Base-by-base conservation (phyloP, 2,329 filamentous ascomycete genomes). In the Diaporthe vaccinii region DNA sequence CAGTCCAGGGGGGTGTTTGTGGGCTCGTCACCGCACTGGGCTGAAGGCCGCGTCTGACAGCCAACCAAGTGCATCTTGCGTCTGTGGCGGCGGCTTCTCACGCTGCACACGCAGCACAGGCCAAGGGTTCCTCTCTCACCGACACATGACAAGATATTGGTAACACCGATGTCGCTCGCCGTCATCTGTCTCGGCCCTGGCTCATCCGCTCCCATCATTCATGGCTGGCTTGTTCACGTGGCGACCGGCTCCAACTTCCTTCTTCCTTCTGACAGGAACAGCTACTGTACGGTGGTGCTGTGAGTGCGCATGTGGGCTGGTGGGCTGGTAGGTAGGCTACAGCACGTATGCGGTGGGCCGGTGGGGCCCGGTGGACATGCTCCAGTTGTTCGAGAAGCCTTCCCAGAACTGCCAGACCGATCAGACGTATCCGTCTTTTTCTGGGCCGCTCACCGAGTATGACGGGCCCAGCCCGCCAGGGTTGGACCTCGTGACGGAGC, bases 101-200 rank as follows among this genome's bases (percentile, higher is more conserved):
- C 31, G 5, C 57, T 53, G 75, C 68, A 76, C 69, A 70, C 39
- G 5, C 49, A 53, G 75, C 68, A 76, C 69, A 70, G 75, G 49
- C 73, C 61, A 74, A 25, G 58, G 28, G 46, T 55, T 49, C 59
- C 15, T 28, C 25, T 17, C 31, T 76, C 75, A 76, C 75, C 75
- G 75, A 76, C 75, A 76, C n/a, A 75, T 69, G 59, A 55, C 34
- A 62, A 72, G 70, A 34, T 59, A 73, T 73, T 62, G 49, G 58
- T 73, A 36, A 73, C 58, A 73, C 71, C 59, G 58, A 53, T 68
- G 46, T 76, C 75, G 55, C 61, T 74, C 17, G 34, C 28, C 62
- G 65, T 76, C 57, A 58, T 59, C 39, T 55, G 58, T 73, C 58
- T 65, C 58, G 58, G 71, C 25, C 71, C 36, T 65, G 58, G 55